Conservation (phyloP, 805 yeast genomes). For the Candida rishiriensis region DNA sequence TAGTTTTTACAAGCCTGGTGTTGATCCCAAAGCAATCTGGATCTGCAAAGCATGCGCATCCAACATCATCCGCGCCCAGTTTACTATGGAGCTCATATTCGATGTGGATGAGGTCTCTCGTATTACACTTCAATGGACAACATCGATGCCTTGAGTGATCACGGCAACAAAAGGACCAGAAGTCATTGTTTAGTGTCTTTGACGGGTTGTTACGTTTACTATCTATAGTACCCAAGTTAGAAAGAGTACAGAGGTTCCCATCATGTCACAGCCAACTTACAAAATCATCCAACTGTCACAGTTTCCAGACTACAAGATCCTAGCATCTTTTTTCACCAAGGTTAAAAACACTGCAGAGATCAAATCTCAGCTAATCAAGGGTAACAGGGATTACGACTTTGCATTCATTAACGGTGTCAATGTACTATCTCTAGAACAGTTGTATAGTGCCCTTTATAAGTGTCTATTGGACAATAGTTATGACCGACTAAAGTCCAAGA, state of each 20-base stretch:
- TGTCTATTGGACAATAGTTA: constrained; percentile 48
- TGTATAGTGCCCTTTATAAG: constrained; percentile 56
- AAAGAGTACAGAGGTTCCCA: neutral
- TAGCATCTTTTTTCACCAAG: constrained; percentile 36
- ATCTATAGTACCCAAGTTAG: no score
- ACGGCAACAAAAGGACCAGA: no score
- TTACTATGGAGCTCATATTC: no score
- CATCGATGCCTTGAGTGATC: neutral
- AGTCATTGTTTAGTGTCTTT: no score
- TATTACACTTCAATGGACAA: no score
- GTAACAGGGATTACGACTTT: constrained; percentile 47
- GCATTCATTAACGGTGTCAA: constrained; percentile 62
- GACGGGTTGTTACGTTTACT: no score
- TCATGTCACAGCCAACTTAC: constrained; percentile 2
- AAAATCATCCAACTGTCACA: constrained; percentile 13
- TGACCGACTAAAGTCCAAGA: constrained; percentile 53
- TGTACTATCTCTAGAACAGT: constrained; percentile 57
- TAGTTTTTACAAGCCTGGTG: no score
- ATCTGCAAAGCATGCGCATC: neutral
- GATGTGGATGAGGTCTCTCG: no score
- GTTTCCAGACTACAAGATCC: constrained; percentile 15
- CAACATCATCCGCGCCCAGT: neutral
- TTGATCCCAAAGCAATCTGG: no score
- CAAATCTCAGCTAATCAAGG: constrained; percentile 39
- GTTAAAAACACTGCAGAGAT: constrained; percentile 44